Base-by-base conservation (phyloP, 2,329 filamentous ascomycete genomes). In the Penicillium sp. region DNA sequence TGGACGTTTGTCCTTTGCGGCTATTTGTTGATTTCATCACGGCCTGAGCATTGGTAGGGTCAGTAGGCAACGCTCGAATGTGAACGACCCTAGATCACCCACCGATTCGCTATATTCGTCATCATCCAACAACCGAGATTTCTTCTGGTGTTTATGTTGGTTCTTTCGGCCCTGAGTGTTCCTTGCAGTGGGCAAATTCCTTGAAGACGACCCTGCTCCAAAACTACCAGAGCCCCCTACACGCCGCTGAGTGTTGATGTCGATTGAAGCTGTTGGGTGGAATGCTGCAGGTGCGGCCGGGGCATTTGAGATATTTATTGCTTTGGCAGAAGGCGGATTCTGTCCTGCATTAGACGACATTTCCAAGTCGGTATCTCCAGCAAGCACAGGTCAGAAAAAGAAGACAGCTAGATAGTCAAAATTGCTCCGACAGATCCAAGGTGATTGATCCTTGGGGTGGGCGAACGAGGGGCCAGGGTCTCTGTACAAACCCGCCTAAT, bases 1-100 rank as follows among this genome's bases (percentile, higher is more conserved):
- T 99, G 69, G 91, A 96, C 53, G 92, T 97, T 76, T 97, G 93
- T 53, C 95, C 95, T 68, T 95, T 91, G 57, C 95, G 88, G 67
- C 86, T 87, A 66, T 79, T 87, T 59, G 84, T 81, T 52, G 84
- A 84, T 72, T 78, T 82, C 83, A 87, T 88, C 76, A 81, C 83
- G 76, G 81, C 81, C 84, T 83, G 64, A 35, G 53, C 37, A 59
- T 10, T 33, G 31, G 52, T 5, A 27, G 52, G 42, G 56, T 69
- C 52, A 67, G 53, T 54, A 60, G 44, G 24, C 31, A 46, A 52
- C 51, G 55, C 57, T 29, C 47, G 27, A 49, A 48, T 48, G 11
- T 9, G 11, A 39, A 51, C 45, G 31, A 49, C 44, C 49, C 48
- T 37, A 44, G 51, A 52, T 53, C 44, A 82, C 85, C 75, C 78